Evolutionary conservation across 2,329 filamentous ascomycete species (phyloP), one percentile per base, ranked within the genome.

Genomic region (Venturia carpophila): DNA sequence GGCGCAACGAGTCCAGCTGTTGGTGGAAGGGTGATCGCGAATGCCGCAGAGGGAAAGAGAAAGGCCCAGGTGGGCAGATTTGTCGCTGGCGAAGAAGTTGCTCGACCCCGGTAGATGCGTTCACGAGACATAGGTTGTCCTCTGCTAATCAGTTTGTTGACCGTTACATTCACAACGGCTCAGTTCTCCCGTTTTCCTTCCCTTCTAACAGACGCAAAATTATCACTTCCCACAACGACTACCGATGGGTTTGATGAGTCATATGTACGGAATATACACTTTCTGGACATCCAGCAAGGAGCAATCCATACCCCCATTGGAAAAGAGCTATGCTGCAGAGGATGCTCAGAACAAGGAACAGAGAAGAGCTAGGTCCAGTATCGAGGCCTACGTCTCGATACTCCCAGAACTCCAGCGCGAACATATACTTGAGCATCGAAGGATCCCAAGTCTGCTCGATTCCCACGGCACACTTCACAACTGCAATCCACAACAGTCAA

Each of bases 1-100:
- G 62, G 45, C 13, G 49, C 62, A 41, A 56, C 19, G n/a, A 49
- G 45, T 60, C 63, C 63, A 3, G 21, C 43, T 21, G 34, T 39
- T 39, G 52, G 63, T 39, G 47, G 21, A 21, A 21, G 15, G 37
- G 39, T 60, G 2, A 64, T 63, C 13, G 39, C 45, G 41, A 42
- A 52, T 39, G 61, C 52, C 5, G 61, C 45, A n/a, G 19, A 17
- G 41, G 61, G 61, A 27, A 45, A 49, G 27, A 45, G 61, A 37
- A 49, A 27, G 30, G 61, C 24, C 1, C 19, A 63, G 19, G 61
- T 52, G 42, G 61, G 61, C 2, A 63, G 30, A 21, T 24, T 63
- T 19, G 61, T 63, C 11, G 41, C 61, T 39, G 61, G 24, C 10
- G 42, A 37, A 37, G 30, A 13, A 3, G 52, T 15, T 37, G 52